Percentiles rank a stretch among this genome's conserved stretches.
These are phyloP conservation scores for Tetragonia tetragonoides DNA, from an alignment of 148 eudicot species.

Conservation along the genomic window DNA sequence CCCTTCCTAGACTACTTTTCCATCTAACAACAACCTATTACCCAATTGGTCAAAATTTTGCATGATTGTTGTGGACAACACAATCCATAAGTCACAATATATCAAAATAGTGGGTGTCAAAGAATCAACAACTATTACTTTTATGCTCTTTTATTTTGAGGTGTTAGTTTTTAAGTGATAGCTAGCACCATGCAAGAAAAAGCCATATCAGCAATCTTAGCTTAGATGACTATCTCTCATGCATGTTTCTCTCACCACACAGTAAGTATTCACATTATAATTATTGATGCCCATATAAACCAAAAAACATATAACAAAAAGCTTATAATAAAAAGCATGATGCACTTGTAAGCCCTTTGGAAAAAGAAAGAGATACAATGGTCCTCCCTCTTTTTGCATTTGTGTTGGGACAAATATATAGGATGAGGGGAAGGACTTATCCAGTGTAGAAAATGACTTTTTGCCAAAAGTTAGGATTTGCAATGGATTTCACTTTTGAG, in stretches of 20 bases:
- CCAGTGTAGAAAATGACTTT: conserved; percentile 19
- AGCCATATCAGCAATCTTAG: too few relatives aligned
- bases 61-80: neutral
- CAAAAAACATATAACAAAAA: neutral
- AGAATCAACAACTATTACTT: neutral
- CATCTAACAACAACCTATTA: neutral
- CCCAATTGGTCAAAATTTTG: neutral
- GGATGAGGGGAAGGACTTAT: conserved; percentile 16
- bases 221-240: too few relatives aligned
- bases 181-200: too few relatives aligned
- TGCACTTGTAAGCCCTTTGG: conserved; percentile 5
- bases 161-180: neutral
- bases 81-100: neutral
- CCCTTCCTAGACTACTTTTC: neutral
- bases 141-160: neutral
- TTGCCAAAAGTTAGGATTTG: conserved; percentile 22
- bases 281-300: neutral
- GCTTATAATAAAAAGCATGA: neutral
- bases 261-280: neutral
- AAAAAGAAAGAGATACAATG: conserved; percentile 8
- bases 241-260: too few relatives aligned
- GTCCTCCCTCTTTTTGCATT: neutral
- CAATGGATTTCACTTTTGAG: conserved; percentile 12
- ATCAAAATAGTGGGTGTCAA: neutral
- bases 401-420: conserved; percentile 1